Evolutionary conservation across 768 basidiomycete genomes (phyloP).

Genomic region (Phaeotremella skinneri): DNA sequence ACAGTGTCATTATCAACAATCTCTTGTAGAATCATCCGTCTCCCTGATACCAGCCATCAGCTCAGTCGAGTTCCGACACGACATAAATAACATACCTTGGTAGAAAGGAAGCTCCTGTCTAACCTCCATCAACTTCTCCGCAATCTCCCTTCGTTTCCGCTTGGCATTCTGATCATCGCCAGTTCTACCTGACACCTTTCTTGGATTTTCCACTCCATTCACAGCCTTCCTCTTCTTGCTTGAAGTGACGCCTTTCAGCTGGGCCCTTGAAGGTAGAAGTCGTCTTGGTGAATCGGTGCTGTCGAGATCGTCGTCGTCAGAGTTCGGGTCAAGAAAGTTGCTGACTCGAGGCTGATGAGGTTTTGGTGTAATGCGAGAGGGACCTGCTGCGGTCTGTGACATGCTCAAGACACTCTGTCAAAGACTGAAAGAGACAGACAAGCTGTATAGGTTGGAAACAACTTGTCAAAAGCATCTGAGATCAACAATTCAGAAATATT

Average conservation of each 20-base stretch:
- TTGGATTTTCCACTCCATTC: neutral
- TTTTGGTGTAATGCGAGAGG: constrained; percentile 3
- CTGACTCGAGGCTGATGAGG: constrained; percentile 4
- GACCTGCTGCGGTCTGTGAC: constrained; percentile 7
- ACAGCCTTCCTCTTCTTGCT: constrained; percentile 8
- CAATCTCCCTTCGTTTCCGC: constrained; percentile 13
- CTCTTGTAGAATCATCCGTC: constrained; percentile 38
- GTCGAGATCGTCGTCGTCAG: constrained; percentile 16
- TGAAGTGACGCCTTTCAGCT: neutral
- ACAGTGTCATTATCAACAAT: constrained; percentile 48
- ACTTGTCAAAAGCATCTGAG: no score
- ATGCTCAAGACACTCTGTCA: neutral
- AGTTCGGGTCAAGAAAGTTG: constrained; percentile 13
- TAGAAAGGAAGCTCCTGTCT: constrained; percentile 45
- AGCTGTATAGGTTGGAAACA: neutral
- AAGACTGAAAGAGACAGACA: neutral
- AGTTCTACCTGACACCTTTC: neutral
- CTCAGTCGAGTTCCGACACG: neutral
- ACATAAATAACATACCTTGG: constrained; percentile 30
- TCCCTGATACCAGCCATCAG: constrained; percentile 20
- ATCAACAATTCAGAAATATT: constrained; percentile 2
- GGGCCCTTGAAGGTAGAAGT: neutral
- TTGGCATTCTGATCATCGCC: neutral
- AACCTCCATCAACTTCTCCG: constrained; percentile 34
- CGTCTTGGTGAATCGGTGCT: neutral